These are phyloP conservation scores for Calycina marina DNA, from an alignment of 2,329 filamentous ascomycete species.

Conservation along the genomic window DNA sequence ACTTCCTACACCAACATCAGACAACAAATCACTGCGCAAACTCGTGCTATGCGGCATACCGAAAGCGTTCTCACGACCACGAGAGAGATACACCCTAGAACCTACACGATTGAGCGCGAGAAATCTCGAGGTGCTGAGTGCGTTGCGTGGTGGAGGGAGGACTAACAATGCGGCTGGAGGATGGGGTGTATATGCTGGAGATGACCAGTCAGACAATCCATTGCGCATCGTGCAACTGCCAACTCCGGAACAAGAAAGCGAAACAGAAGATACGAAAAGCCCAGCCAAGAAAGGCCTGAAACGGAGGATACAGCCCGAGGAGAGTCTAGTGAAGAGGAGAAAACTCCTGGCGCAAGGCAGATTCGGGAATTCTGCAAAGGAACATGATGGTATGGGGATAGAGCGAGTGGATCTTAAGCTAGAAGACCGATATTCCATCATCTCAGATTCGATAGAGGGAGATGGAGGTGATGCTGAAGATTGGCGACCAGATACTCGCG, in stretches of 20 bases:
- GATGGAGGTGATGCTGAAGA: constrained; percentile 16
- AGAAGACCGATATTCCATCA: constrained; percentile 38
- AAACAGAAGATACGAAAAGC: neutral
- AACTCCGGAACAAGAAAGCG: constrained; percentile 10
- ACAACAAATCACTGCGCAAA: constrained; percentile 49
- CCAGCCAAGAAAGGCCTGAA: constrained; percentile 14
- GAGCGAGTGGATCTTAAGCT: constrained; percentile 46
- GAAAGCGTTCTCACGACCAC: constrained; percentile 63
- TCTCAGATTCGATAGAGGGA: constrained; percentile 14
- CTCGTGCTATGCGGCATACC: constrained; percentile 68
- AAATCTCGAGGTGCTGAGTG: constrained; percentile 55
- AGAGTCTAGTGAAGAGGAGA: constrained; percentile 37
- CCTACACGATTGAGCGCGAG: constrained; percentile 54
- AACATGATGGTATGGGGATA: constrained; percentile 43
- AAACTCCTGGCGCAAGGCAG: constrained; percentile 49
- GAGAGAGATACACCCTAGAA: constrained; percentile 55
- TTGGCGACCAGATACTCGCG: constrained; percentile 44
- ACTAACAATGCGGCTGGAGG: constrained; percentile 61
- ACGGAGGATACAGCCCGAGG: constrained; percentile 19
- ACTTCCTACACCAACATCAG: constrained; percentile 25
- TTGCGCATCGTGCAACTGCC: constrained; percentile 22
- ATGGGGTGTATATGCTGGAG: constrained; percentile 64
- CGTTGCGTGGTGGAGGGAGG: constrained; percentile 53
- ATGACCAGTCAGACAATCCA: constrained; percentile 32
- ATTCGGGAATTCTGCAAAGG: constrained; percentile 48